Conservation (phyloP, 306 rosid genomes). For the Trichosanthes cucumerina region DNA sequence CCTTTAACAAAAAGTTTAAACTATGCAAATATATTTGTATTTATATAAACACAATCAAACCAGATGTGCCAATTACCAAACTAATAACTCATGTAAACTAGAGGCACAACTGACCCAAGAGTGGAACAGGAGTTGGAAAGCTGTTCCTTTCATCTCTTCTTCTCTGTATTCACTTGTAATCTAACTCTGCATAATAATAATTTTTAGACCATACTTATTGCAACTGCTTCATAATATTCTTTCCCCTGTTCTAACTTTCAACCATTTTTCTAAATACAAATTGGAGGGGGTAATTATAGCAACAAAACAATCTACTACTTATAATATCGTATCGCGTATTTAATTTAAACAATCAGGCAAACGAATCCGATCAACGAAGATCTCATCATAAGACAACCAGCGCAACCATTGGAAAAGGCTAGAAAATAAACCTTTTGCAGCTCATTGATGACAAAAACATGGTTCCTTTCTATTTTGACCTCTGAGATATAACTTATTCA, state of each 20-base stretch:
- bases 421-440: background rate
- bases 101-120: background rate
- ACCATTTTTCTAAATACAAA: background rate
- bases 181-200: background rate
- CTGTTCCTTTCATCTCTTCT: background rate
- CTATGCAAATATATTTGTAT: background rate
- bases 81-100: background rate
- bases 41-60: background rate
- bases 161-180: background rate
- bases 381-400: background rate
- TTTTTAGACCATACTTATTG: background rate
- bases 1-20: background rate
- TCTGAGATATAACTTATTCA: background rate
- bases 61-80: background rate
- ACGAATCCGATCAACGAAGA: background rate
- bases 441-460: background rate
- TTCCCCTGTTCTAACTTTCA: background rate
- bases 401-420: background rate
- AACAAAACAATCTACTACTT: background rate
- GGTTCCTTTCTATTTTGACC: background rate
- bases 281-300: background rate
- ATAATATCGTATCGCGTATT: background rate
- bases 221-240: background rate
- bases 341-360: background rate
- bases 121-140: background rate